Conservation (phyloP, 2,329 filamentous ascomycete genomes). For the Curvularia spicifera region DNA sequence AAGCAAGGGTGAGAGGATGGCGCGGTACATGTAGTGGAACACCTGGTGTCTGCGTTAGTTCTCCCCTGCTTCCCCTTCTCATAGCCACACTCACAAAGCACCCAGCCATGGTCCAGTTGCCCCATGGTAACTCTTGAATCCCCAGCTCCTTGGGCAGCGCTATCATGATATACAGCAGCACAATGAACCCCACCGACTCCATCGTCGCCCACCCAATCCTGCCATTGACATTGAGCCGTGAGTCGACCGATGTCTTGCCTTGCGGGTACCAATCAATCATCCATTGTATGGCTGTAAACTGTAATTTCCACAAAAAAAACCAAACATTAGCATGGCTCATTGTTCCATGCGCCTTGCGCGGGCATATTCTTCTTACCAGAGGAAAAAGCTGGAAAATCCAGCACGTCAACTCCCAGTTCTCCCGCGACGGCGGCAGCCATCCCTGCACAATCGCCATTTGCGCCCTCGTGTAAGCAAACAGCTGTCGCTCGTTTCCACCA, state of each 20-base stretch:
- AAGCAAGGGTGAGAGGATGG: conserved; percentile 78
- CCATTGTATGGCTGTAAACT: conserved; percentile 80
- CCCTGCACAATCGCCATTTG: conserved; percentile 53
- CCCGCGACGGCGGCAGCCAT: conserved; percentile 57
- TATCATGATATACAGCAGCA: conserved; percentile 78
- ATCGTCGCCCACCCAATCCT: conserved; percentile 86
- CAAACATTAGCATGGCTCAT: conserved; percentile 1
- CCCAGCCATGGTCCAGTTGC: conserved; percentile 76
- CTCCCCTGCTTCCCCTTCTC: neutral
- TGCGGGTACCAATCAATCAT: conserved; percentile 78
- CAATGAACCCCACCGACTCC: conserved; percentile 80
- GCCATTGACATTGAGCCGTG: conserved; percentile 83
- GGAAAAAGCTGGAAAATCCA: conserved; percentile 59
- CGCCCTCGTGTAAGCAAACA: neutral
- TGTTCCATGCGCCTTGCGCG: neutral
- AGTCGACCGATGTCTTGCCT: conserved; percentile 84
- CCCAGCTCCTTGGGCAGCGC: conserved; percentile 67
- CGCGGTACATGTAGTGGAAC: conserved; percentile 90
- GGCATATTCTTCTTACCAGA: conserved; percentile 46
- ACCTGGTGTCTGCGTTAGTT: conserved; percentile 54
- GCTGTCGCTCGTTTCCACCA: neutral
- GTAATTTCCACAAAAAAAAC: conserved; percentile 4
- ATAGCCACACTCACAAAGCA: conserved; percentile 60
- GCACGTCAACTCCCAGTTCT: conserved; percentile 57
- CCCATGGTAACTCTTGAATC: conserved; percentile 70